Evolutionary conservation across 139 green algal species (phyloP).

Genomic region (Tetradesmus lagerheimii): DNA sequence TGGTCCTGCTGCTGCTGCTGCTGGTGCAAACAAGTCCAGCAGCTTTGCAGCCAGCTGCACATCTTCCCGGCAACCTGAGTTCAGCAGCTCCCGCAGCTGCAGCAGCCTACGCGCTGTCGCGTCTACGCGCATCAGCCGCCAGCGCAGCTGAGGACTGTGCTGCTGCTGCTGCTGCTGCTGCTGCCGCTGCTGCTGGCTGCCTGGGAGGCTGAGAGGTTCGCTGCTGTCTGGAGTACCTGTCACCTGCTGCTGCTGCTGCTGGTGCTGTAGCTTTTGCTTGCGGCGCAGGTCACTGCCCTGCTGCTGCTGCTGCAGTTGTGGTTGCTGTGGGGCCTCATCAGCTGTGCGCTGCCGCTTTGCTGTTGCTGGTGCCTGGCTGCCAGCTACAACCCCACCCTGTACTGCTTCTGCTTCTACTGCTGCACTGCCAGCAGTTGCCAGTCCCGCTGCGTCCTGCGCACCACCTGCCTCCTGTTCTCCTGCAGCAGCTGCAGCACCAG

Average conservation of each 20-base stretch:
- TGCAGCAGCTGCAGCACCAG: too few relatives aligned
- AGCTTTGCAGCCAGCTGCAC: not conserved
- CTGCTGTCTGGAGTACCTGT: conserved; percentile 17
- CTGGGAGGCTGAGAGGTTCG: not conserved
- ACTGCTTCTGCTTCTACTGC: not conserved
- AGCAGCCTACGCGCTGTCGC: conserved; percentile 9
- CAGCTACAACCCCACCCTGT: not conserved
- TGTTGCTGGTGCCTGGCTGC: not conserved
- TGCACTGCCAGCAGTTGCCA: not conserved
- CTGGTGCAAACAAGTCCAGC: not conserved
- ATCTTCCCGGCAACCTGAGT: not conserved
- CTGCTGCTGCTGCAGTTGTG: not conserved
- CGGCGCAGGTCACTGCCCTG: too few relatives aligned
- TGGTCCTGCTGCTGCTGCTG: not conserved
- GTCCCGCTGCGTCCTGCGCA: not conserved
- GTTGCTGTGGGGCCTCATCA: not conserved
- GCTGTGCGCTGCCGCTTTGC: conserved; percentile 1
- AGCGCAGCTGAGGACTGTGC: conserved; percentile 1
- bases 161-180: conserved; percentile 23
- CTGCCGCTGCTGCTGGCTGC: conserved; percentile 8
- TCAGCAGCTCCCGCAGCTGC: conserved; percentile 19
- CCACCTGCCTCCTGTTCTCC: too few relatives aligned
- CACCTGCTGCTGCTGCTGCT: conserved; percentile 7
- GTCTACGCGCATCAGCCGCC: not conserved
- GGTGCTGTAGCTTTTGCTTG: not conserved